A percentile compares a stretch with the other conserved stretches of the same genome.
Evolutionary conservation across 2,329 filamentous ascomycete genomes (phyloP).

Genomic region (Monosporascus sp.): DNA sequence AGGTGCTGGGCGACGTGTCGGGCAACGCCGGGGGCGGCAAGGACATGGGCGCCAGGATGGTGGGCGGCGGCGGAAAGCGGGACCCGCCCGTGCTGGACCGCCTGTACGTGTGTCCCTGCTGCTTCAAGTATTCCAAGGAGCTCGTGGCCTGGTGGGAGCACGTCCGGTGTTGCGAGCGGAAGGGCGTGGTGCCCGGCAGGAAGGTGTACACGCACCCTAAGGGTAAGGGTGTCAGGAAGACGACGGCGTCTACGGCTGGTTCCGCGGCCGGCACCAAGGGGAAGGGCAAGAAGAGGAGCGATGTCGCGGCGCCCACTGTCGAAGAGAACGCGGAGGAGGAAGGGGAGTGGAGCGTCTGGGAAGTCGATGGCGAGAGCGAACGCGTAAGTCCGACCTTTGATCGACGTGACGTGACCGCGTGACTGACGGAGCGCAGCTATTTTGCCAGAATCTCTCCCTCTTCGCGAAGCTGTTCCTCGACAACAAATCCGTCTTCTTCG

Average conservation of each 20-base stretch:
- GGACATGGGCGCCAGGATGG: conserved; percentile 27
- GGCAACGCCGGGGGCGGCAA: conserved; percentile 23
- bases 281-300: conserved; percentile 23
- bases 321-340: conserved; percentile 50
- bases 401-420: background rate
- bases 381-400: conserved; percentile 44
- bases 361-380: conserved; percentile 84
- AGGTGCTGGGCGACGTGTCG: conserved; percentile 49
- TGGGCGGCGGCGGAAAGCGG: conserved; percentile 25
- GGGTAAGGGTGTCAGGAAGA: conserved; percentile 35
- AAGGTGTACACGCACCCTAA: conserved; percentile 66
- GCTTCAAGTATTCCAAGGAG: conserved; percentile 83
- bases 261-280: conserved; percentile 31
- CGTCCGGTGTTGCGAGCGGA: conserved; percentile 51
- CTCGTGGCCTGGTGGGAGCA: conserved; percentile 54
- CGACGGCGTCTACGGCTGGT: conserved; percentile 25
- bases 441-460: conserved; percentile 90
- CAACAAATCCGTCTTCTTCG: conserved; percentile 97
- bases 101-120: conserved; percentile 84
- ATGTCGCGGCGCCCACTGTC: conserved; percentile 25
- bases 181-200: conserved; percentile 53
- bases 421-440: conserved; percentile 48
- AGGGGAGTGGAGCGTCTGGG: conserved; percentile 80
- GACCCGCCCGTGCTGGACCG: conserved; percentile 50
- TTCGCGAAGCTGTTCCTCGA: conserved; percentile 97